Conservation (phyloP, 1,284 basidiomycete species). For the Puccinia novopanici region DNA sequence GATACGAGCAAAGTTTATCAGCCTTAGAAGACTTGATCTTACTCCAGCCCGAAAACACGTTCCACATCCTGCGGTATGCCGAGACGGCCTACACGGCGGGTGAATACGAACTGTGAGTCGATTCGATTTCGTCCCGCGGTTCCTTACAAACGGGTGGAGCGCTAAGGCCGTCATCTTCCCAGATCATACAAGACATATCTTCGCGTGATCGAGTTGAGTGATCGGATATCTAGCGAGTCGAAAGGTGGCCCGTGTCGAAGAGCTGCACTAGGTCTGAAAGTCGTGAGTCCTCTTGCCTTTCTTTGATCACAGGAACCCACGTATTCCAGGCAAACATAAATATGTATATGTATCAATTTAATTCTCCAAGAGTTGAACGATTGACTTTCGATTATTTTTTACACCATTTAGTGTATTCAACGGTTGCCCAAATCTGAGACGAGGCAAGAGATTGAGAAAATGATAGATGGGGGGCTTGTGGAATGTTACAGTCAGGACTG, state of each 20-base stretch:
- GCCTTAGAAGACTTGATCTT: conserved; percentile 78
- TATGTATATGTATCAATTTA: too few relatives aligned
- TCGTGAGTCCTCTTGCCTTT: conserved; percentile 6
- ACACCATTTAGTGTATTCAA: conserved; percentile 22
- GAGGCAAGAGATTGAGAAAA: conserved; percentile 8
- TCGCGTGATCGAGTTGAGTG: conserved; percentile 73
- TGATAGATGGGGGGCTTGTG: conserved; percentile 23
- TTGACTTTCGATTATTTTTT: too few relatives aligned
- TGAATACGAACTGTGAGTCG: conserved; percentile 59
- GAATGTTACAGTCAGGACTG: conserved; percentile 46
- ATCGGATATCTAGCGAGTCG: conserved; percentile 40
- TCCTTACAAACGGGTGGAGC: conserved; percentile 35
- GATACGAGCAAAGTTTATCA: conserved; percentile 69
- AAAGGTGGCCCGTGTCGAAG: conserved; percentile 46
- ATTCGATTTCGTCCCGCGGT: conserved; percentile 57
- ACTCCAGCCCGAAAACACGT: conserved; percentile 79
- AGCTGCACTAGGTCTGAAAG: conserved; percentile 47
- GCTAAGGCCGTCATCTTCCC: not conserved
- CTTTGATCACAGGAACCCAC: conserved; percentile 22
- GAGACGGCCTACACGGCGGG: conserved; percentile 81
- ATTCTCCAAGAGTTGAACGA: too few relatives aligned
- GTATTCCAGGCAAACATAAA: too few relatives aligned
- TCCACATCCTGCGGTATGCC: conserved; percentile 76
- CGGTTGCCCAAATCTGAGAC: conserved; percentile 16
- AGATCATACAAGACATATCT: conserved; percentile 81